A percentile compares a stretch with the other conserved stretches of the same genome.
Evolutionary conservation across 2,329 filamentous ascomycete genomes (phyloP).

Genomic region (Ceratocystis cacaofunesta): DNA sequence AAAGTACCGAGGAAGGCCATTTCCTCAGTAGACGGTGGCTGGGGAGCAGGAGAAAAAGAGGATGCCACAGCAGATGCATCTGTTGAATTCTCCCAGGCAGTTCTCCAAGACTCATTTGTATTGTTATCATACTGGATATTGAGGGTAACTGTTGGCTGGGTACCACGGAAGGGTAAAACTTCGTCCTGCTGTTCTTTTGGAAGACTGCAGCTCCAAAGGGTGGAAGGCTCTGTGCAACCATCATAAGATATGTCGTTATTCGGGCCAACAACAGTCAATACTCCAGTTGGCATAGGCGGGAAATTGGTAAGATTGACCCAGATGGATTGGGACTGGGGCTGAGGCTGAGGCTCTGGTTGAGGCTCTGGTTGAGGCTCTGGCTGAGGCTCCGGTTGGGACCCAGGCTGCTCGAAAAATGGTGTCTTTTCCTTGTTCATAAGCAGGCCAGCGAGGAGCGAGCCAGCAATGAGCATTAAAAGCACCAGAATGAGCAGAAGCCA

Average conservation of each 20-base stretch:
- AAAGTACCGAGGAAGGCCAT: slow-evolving; percentile 73
- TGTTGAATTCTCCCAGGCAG: slow-evolving; percentile 23
- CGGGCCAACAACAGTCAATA: slow-evolving; percentile 62
- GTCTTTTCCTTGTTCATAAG: slow-evolving; percentile 22
- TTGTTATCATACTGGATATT: slow-evolving; percentile 60
- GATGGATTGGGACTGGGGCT: slow-evolving; percentile 25
- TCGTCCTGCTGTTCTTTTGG: slow-evolving; percentile 61
- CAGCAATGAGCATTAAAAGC: slow-evolving; percentile 34
- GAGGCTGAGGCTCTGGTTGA: not conserved
- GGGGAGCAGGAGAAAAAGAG: slow-evolving; percentile 32
- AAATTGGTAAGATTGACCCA: slow-evolving; percentile 82
- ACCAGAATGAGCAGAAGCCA: slow-evolving; percentile 43
- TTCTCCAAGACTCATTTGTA: slow-evolving; percentile 33
- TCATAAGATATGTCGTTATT: slow-evolving; percentile 48
- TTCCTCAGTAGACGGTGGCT: slow-evolving; percentile 49
- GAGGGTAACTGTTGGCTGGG: slow-evolving; percentile 65
- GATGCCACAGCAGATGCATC: not conserved
- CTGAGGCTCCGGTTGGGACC: not conserved
- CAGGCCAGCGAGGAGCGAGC: slow-evolving; percentile 43
- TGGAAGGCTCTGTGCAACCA: slow-evolving; percentile 55
- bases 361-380: not conserved
- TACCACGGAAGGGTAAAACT: slow-evolving; percentile 45
- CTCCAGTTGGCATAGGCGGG: slow-evolving; percentile 72
- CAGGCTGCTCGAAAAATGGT: not conserved
- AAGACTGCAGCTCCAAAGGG: slow-evolving; percentile 73